Evolutionary conservation across 352 stramenopile genomes (phyloP).

Genomic region (Saprolegnia parasitica): DNA sequence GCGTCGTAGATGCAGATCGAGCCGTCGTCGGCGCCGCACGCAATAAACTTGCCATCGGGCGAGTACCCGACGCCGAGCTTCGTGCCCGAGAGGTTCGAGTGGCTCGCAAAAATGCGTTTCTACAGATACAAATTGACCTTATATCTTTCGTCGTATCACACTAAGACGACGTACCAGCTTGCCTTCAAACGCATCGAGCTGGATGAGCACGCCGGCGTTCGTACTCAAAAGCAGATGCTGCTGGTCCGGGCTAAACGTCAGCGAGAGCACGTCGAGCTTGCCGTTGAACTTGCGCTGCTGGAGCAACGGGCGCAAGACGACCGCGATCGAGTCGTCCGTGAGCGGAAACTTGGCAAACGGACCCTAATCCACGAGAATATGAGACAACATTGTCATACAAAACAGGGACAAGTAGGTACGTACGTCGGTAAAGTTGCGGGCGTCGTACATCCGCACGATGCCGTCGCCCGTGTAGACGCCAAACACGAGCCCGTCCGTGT

Average conservation of each 20-base stretch:
- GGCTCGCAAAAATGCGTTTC: conserved; percentile 28
- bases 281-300: conserved; percentile 49
- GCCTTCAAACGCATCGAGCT: conserved; percentile 81
- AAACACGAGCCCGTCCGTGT: conserved; percentile 81
- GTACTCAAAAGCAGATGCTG: conserved; percentile 81
- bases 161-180: conserved; percentile 65
- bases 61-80: conserved; percentile 69
- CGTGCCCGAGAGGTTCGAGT: conserved; percentile 19
- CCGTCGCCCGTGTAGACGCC: conserved; percentile 80
- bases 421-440: conserved; percentile 76
- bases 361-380: conserved; percentile 31
- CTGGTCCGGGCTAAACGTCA: conserved; percentile 83
- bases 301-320: conserved; percentile 57
- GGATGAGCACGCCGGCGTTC: conserved; percentile 73
- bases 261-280: conserved; percentile 63
- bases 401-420: neutral
- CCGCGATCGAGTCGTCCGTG: conserved; percentile 64
- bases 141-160: neutral
- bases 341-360: conserved; percentile 86
- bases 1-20: conserved; percentile 68
- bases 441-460: conserved; percentile 86
- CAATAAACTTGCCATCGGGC: conserved; percentile 66
- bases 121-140: neutral
- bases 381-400: neutral
- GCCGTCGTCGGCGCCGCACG: conserved; percentile 59